Conservation (phyloP, 441 rosid genomes). For the Metrosideros polymorpha region DNA sequence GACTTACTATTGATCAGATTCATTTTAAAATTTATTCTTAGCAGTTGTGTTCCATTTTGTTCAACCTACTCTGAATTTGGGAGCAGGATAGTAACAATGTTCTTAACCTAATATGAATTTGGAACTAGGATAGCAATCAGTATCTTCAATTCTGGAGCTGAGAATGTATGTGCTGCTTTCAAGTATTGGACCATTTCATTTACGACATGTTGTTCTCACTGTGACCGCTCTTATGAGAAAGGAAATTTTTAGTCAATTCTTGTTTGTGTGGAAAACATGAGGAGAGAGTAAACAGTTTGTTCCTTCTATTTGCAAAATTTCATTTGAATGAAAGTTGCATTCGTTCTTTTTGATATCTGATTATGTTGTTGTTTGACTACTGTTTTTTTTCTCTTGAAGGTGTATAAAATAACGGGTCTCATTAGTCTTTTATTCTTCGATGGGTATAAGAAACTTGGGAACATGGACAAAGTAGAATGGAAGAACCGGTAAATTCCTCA, state of each 20-base stretch:
- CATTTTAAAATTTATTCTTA: not conserved
- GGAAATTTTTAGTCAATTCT: not conserved
- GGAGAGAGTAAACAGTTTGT: not conserved
- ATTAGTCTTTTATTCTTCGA: slow-evolving; percentile 36
- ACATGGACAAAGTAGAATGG: slow-evolving; percentile 60
- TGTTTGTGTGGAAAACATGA: not conserved
- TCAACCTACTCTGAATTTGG: not conserved
- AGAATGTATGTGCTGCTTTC: not conserved
- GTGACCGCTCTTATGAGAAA: not conserved
- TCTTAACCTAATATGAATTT: not conserved
- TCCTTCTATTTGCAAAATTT: not conserved
- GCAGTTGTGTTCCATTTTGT: not conserved
- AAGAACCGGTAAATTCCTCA: slow-evolving; percentile 47
- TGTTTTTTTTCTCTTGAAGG: slow-evolving; percentile 30
- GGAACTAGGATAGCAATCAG: not conserved
- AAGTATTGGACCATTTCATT: not conserved
- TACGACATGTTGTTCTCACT: not conserved
- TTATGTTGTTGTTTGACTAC: not conserved
- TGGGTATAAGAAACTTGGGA: slow-evolving; percentile 45
- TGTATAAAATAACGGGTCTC: slow-evolving; percentile 49
- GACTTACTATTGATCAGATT: not conserved
- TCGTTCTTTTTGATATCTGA: not conserved
- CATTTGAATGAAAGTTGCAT: not conserved
- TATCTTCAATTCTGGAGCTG: not conserved
- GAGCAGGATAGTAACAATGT: not conserved